Conservation (phyloP, 768 basidiomycete species). For the Holtermanniella nyarrowii region DNA sequence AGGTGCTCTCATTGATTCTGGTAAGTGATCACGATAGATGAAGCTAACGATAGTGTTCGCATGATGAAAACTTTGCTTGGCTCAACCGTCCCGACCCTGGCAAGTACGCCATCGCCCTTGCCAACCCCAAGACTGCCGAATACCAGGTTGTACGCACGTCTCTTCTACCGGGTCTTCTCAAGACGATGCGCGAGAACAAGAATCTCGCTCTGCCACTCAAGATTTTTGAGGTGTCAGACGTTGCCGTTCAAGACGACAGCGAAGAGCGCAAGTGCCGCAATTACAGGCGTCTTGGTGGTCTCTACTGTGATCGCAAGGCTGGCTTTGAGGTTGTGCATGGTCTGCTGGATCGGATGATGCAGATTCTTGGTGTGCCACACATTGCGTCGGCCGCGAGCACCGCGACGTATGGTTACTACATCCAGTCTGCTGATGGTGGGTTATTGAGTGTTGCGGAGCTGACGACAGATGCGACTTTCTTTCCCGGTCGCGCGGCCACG, state of each 20-base stretch:
- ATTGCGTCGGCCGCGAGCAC: constrained; percentile 47
- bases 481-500: constrained; percentile 86
- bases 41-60: constrained; percentile 62
- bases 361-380: constrained; percentile 81
- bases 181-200: constrained; percentile 92
- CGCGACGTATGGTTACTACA: constrained; percentile 71
- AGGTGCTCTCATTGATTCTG: constrained; percentile 85
- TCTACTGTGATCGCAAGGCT: constrained; percentile 94
- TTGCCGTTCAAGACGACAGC: constrained; percentile 72
- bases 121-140: constrained; percentile 94
- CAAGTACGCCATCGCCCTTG: constrained; percentile 73
- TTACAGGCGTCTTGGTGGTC: constrained; percentile 72
- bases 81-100: constrained; percentile 78
- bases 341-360: constrained; percentile 87
- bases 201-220: constrained; percentile 84
- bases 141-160: constrained; percentile 97
- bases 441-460: constrained; percentile 3
- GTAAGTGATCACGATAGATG: constrained; percentile 46
- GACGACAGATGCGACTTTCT: constrained; percentile 72
- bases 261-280: constrained; percentile 59
- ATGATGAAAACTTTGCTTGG: constrained; percentile 94
- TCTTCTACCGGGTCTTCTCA: constrained; percentile 87
- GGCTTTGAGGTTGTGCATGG: constrained; percentile 97
- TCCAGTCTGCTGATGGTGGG: constrained; percentile 74
- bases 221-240: constrained; percentile 87